Evolutionary conservation across 257 asterid species (phyloP).

Genomic region (Jaltomata sinuosa): DNA sequence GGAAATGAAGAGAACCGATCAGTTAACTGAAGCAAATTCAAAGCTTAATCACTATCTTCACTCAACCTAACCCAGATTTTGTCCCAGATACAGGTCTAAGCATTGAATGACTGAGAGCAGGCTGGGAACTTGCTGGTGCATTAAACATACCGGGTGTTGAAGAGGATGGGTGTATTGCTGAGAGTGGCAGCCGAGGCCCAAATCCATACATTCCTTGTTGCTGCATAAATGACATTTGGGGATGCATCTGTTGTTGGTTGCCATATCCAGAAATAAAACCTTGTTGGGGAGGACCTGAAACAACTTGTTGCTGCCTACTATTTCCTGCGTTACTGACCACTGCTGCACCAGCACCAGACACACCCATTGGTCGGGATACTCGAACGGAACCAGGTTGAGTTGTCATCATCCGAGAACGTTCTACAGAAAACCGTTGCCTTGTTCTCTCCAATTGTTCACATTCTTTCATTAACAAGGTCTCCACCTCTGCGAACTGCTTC

Average conservation of each 20-base stretch:
- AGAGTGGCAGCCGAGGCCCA: slow-evolving; percentile 77
- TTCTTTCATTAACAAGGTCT: slow-evolving; percentile 89
- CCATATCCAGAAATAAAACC: slow-evolving; percentile 54
- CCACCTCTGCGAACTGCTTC: slow-evolving; percentile 98
- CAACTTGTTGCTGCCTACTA: slow-evolving; percentile 58
- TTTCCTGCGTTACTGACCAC: slow-evolving; percentile 36
- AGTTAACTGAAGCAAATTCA: slow-evolving; percentile 11
- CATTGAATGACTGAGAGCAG: slow-evolving; percentile 54
- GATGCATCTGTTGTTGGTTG: slow-evolving; percentile 57
- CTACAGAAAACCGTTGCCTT: slow-evolving; percentile 65
- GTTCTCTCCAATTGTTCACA: slow-evolving; percentile 89
- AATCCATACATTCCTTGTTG: slow-evolving; percentile 76
- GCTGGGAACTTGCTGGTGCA: slow-evolving; percentile 52
- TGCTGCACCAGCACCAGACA: slow-evolving; percentile 36
- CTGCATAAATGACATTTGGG: slow-evolving; percentile 63
- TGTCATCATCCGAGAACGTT: slow-evolving; percentile 50
- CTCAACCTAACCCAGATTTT: slow-evolving; percentile 63
- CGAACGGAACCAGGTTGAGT: slow-evolving; percentile 49
- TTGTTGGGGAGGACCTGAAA: slow-evolving; percentile 43
- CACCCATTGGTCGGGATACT: slow-evolving; percentile 42
- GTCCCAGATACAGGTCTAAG: slow-evolving; percentile 67
- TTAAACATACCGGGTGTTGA: slow-evolving; percentile 46
- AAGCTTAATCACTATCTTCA: slow-evolving; percentile 7
- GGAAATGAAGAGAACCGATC: neutral
- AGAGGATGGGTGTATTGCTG: slow-evolving; percentile 66